These are phyloP conservation scores for Phyllosticta citribraziliensis DNA, from an alignment of 2,329 filamentous ascomycete genomes.

Conservation along the genomic window DNA sequence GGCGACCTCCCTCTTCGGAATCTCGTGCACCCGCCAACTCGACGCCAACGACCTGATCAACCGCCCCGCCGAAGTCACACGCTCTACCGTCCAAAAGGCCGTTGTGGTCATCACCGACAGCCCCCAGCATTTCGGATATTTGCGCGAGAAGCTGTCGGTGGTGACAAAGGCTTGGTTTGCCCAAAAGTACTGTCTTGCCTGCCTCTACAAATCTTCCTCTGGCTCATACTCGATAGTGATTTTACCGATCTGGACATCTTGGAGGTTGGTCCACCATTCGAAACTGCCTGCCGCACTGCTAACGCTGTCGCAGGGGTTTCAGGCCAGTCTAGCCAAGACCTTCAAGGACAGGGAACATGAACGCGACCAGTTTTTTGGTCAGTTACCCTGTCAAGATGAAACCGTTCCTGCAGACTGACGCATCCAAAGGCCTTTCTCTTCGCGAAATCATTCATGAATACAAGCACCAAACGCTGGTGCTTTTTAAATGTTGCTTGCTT, in stretches of 20 bases:
- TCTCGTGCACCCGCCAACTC: conserved; percentile 88
- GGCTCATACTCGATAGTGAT: conserved; percentile 41
- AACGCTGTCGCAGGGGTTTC: conserved; percentile 56
- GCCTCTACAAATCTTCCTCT: conserved; percentile 14
- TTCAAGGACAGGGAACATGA: conserved; percentile 57
- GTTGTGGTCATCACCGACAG: conserved; percentile 91
- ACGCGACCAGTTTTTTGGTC: conserved; percentile 75
- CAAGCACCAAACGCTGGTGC: conserved; percentile 83
- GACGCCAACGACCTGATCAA: conserved; percentile 68
- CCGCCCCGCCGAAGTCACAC: conserved; percentile 80
- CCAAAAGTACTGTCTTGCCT: conserved; percentile 52
- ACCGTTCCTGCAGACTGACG: conserved; percentile 7
- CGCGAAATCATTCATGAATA: conserved; percentile 91
- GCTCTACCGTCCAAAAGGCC: conserved; percentile 95
- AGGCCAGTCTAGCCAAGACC: conserved; percentile 65
- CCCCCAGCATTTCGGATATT: conserved; percentile 79
- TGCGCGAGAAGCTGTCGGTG: conserved; percentile 80
- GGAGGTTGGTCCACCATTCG: conserved; percentile 31
- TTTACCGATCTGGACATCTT: conserved; percentile 89
- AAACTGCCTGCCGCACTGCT: not conserved
- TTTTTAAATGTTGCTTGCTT: conserved; percentile 86
- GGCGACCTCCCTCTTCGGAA: conserved; percentile 83
- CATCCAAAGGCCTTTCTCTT: conserved; percentile 52
- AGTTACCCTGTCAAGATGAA: conserved; percentile 28
- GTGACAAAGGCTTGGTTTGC: conserved; percentile 96